These are phyloP conservation scores for Nitzschia palea DNA, from an alignment of 108 stramenopile genomes.

Conservation along the genomic window DNA sequence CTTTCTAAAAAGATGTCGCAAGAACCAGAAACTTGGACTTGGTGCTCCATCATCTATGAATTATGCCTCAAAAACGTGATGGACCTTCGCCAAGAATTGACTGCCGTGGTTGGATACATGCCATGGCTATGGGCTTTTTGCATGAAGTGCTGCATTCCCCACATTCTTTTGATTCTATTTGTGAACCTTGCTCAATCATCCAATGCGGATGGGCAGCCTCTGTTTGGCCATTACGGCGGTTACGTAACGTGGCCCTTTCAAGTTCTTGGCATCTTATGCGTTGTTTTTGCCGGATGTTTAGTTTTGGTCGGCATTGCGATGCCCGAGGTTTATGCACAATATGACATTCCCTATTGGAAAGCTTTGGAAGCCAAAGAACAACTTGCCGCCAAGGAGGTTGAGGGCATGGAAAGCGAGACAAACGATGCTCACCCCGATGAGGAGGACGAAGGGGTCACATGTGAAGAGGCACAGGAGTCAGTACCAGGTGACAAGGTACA, in stretches of 20 bases:
- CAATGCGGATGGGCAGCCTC: slow-evolving; percentile 16
- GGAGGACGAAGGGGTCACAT: background rate
- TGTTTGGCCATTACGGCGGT: slow-evolving; percentile 44
- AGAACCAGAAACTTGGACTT: slow-evolving; percentile 32
- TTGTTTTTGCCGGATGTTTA: slow-evolving; percentile 42
- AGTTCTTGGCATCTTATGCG: slow-evolving; percentile 48
- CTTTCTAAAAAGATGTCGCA: slow-evolving; percentile 32
- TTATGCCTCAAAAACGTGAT: slow-evolving; percentile 45
- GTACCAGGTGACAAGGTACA: no score
- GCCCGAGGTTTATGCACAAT: slow-evolving; percentile 31
- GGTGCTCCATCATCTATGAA: slow-evolving; percentile 41
- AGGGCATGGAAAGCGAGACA: background rate
- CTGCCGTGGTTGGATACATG: slow-evolving; percentile 44
- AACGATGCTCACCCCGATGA: background rate
- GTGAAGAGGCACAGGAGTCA: background rate
- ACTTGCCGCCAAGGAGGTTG: background rate
- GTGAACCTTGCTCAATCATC: slow-evolving; percentile 43
- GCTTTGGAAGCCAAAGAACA: background rate
- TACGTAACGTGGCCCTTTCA: slow-evolving; percentile 46
- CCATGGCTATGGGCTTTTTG: slow-evolving; percentile 52
- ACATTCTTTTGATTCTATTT: slow-evolving; percentile 59
- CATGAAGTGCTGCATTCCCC: slow-evolving; percentile 58
- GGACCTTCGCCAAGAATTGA: slow-evolving; percentile 37
- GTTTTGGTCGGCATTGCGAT: slow-evolving; percentile 34
- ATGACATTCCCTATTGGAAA: slow-evolving; percentile 11